These are phyloP conservation scores for Gyromitra esculenta DNA, from an alignment of 2,329 filamentous ascomycete genomes.

Conservation along the genomic window DNA sequence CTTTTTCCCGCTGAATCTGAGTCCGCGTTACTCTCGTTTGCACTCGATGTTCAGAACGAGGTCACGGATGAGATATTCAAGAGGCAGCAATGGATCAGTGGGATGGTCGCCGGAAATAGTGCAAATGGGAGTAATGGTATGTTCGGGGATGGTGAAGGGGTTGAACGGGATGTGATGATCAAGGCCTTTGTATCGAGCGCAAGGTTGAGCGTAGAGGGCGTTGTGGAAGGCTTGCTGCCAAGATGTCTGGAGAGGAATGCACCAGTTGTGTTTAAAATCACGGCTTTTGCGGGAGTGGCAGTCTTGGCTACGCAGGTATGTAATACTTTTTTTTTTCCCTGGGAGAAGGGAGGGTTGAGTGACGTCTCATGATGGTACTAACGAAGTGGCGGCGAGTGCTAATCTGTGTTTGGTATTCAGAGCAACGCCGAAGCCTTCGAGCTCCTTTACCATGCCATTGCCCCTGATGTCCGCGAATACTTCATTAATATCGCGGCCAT, in stretches of 20 bases:
- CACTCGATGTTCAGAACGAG: slow-evolving; percentile 75
- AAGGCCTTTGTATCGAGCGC: slow-evolving; percentile 73
- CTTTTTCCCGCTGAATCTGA: slow-evolving; percentile 73
- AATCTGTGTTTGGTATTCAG: slow-evolving; percentile 33
- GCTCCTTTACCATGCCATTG: slow-evolving; percentile 56
- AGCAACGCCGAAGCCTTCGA: slow-evolving; percentile 54
- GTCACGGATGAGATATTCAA: slow-evolving; percentile 73
- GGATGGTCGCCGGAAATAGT: slow-evolving; percentile 29
- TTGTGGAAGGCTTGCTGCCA: slow-evolving; percentile 68
- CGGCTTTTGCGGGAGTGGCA: slow-evolving; percentile 68
- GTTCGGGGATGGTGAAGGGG: slow-evolving; percentile 63
- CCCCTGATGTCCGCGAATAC: slow-evolving; percentile 57
- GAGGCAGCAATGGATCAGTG: slow-evolving; percentile 60
- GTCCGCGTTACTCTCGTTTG: slow-evolving; percentile 72
- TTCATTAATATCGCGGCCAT: slow-evolving; percentile 54
- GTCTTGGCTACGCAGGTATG: slow-evolving; percentile 58
- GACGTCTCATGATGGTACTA: slow-evolving; percentile 1
- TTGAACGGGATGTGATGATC: slow-evolving; percentile 73
- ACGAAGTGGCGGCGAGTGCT: slow-evolving; percentile 32
- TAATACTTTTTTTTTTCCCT: slow-evolving; percentile 3
- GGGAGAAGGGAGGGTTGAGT: slow-evolving; percentile 13
- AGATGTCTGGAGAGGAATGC: slow-evolving; percentile 69
- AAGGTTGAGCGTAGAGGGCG: slow-evolving; percentile 70
- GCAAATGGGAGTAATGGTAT: slow-evolving; percentile 57
- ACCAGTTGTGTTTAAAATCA: slow-evolving; percentile 70